Base-by-base conservation (phyloP, 2,329 filamentous ascomycete species). In the Ophiocordyceps australis region DNA sequence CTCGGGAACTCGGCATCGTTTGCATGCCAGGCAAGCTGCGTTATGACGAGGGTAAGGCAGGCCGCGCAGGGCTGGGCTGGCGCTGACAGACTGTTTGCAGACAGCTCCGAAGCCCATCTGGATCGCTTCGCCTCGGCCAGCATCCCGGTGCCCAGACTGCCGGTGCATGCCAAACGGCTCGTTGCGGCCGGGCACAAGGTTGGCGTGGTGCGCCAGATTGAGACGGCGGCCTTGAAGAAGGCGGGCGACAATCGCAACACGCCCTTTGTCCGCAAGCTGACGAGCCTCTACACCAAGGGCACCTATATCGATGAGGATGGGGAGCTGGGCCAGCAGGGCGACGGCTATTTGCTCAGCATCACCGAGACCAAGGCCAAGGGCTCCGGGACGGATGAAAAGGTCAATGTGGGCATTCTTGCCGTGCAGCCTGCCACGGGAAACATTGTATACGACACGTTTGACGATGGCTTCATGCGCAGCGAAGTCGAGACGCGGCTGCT, bases 381-480 rank as follows among this genome's bases (percentile, higher is more conserved):
- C 37, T 74, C 63, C 50, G 82, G 82, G 2, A 85, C 81, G 1
- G 86, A 95, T 42, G 89, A 98, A 46, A 92, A 80, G 42, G 86
- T 95, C 2, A 71, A 89, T 29, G 74, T 95, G 14, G 89, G 89
- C 2, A 70, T 98, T 30, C 62, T 98, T 14, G 89, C 89, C 15
- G 89, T 98, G 5, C 89, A 98, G 41, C 89, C 89, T 7, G 79
- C 82, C 1, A 98, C 89, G 0, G 89, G 89, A 29, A 86, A 95
- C 46, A 82, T 98, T 38, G 77, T 95, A 29, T 91, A 94, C 40
- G 89, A 98, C 42, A 74, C 76, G 31, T 98, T 98, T 39, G 82
- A 95, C 38, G 89, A 98, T 42, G 83, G 86, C 3, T 95, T 95
- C 52, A 93, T 98, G 86, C 66, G 89, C 25, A 83, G 76, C 40